phyloP scores from a whole-genome alignment of 495 filamentous ascomycete genomes.

The Parathielavia appendiculata region DNA sequence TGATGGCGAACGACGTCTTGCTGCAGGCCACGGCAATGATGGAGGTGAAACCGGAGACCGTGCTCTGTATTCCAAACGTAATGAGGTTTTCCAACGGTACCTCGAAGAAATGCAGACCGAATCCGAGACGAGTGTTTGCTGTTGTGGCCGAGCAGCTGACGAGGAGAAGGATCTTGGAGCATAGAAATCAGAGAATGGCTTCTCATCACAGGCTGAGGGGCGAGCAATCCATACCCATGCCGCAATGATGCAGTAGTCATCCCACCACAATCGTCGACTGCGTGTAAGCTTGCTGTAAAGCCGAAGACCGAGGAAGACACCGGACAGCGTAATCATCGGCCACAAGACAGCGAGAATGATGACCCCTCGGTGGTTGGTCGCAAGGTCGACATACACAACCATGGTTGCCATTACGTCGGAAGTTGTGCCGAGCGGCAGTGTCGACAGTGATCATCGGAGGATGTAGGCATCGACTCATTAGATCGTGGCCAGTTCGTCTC shows the following conservation, averaged over 20 bases:
- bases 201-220: no score
- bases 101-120: slow-evolving; percentile 14
- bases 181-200: not conserved
- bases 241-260: slow-evolving; percentile 32
- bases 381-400: slow-evolving; percentile 12
- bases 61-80: slow-evolving; percentile 18
- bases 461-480: not conserved
- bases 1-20: slow-evolving; percentile 38
- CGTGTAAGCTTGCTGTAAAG: slow-evolving; percentile 33
- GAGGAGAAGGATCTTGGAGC: slow-evolving; percentile 18
- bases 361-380: slow-evolving; percentile 10
- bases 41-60: slow-evolving; percentile 22
- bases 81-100: slow-evolving; percentile 18
- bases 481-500: no score
- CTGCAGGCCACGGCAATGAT: slow-evolving; percentile 26
- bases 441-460: not conserved
- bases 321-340: slow-evolving; percentile 26
- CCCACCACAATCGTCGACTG: slow-evolving; percentile 28
- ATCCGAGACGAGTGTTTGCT: slow-evolving; percentile 16
- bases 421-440: not conserved
- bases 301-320: slow-evolving; percentile 28
- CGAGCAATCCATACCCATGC: slow-evolving; percentile 34
- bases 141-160: slow-evolving; percentile 11
- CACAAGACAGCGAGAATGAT: slow-evolving; percentile 20
- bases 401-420: not conserved